phyloP scores from a whole-genome alignment of 176 grass and related monocot genomes.

The Alopecurus myosuroides region DNA sequence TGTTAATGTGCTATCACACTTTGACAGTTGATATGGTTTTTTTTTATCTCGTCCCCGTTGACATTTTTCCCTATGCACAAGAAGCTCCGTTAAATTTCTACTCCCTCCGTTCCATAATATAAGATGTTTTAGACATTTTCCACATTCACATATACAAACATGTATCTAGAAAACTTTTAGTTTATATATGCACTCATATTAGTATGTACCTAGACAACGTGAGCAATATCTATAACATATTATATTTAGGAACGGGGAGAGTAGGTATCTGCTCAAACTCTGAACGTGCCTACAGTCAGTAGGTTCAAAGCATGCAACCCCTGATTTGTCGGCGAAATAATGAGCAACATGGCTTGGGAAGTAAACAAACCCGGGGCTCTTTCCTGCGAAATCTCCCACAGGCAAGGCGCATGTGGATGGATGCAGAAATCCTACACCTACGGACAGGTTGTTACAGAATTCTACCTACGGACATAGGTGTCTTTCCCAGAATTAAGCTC shows the following conservation, averaged over 20 bases:
- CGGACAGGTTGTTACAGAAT: too few species aligned
- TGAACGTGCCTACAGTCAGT: background rate
- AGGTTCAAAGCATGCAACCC: constrained; percentile 3
- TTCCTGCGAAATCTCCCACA: constrained; percentile 30
- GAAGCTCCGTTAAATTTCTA: background rate
- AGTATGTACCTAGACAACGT: too few species aligned
- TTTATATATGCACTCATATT: too few species aligned
- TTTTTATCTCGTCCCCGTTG: background rate
- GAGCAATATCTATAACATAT: too few species aligned
- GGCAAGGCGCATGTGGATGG: background rate
- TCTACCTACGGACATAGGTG: too few species aligned
- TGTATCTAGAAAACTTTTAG: too few species aligned
- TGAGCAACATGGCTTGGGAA: constrained; percentile 9
- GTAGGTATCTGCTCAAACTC: background rate
- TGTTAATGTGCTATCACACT: background rate
- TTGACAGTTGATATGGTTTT: background rate
- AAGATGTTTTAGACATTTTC: too few species aligned
- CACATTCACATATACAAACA: too few species aligned
- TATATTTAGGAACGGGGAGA: too few species aligned
- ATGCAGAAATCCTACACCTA: too few species aligned
- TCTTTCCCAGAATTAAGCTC: too few species aligned
- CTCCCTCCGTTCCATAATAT: too few species aligned
- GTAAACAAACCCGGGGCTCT: background rate
- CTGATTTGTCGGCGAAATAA: constrained; percentile 24
- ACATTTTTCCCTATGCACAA: background rate